Conservation (phyloP, 805 yeast species). For the Metschnikowia reukaufii region DNA sequence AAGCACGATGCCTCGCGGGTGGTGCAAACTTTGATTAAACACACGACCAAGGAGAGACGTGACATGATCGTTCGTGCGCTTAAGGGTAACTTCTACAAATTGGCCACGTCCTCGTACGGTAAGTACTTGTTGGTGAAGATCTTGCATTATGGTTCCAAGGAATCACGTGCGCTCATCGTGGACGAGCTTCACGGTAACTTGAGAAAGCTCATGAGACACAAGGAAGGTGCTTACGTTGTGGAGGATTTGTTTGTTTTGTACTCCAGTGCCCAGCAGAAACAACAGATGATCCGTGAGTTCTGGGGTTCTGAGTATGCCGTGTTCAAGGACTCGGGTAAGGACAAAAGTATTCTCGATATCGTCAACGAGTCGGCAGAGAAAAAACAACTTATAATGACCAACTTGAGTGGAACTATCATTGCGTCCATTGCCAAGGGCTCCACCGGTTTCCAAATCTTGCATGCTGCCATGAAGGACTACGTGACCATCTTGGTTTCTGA, state of each 20-base stretch:
- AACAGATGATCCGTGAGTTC: conserved; percentile 91
- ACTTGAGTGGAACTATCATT: conserved; percentile 77
- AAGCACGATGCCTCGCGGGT: conserved; percentile 97
- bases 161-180: conserved; percentile 70
- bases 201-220: conserved; percentile 91
- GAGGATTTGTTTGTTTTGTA: conserved; percentile 89
- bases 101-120: conserved; percentile 93
- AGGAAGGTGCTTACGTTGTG: conserved; percentile 97
- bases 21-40: conserved; percentile 89
- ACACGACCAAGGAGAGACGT: conserved; percentile 77
- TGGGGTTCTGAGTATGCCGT: conserved; percentile 96
- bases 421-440: conserved; percentile 95
- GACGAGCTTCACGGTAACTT: conserved; percentile 88
- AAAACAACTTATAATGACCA: conserved; percentile 69
- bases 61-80: conserved; percentile 64
- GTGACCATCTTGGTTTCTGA: conserved; percentile 65
- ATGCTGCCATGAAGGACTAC: conserved; percentile 93
- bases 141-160: conserved; percentile 87
- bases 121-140: conserved; percentile 86
- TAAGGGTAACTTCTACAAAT: conserved; percentile 71
- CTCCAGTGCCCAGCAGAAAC: conserved; percentile 78
- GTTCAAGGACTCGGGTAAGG: conserved; percentile 72
- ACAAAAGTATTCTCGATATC: conserved; percentile 63
- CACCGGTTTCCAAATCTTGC: conserved; percentile 92
- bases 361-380: conserved; percentile 71